These are phyloP conservation scores for Didymella pomorum DNA, from an alignment of 2,329 filamentous ascomycete genomes.

Conservation along the genomic window DNA sequence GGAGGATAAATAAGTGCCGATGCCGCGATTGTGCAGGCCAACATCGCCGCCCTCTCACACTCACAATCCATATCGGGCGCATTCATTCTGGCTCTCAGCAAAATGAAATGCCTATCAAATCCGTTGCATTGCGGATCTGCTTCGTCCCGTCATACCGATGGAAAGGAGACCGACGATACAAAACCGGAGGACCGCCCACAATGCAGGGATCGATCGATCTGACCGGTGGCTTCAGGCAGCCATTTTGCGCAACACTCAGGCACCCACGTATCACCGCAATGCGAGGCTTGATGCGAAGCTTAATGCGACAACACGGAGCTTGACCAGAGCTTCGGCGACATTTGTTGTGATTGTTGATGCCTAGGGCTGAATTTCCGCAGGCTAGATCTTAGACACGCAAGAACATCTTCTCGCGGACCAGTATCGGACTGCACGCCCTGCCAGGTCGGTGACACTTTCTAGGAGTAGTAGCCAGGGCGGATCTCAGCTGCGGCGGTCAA, in stretches of 20 bases:
- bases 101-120: no score
- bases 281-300: slow-evolving; percentile 6
- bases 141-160: neutral
- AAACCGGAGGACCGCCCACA: neutral
- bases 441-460: no score
- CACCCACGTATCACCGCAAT: neutral
- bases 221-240: slow-evolving; percentile 4
- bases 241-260: slow-evolving; percentile 1
- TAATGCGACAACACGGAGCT: slow-evolving; percentile 1
- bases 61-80: neutral
- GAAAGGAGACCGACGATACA: neutral
- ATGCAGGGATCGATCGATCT: neutral
- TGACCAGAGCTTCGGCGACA: neutral
- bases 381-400: neutral
- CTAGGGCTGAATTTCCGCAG: neutral
- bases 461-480: no score
- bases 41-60: neutral
- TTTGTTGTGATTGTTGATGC: neutral
- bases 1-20: slow-evolving; percentile 11
- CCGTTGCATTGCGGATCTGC: neutral
- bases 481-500: no score
- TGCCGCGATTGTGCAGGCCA: neutral
- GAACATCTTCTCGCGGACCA: neutral
- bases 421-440: neutral
- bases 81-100: neutral